Evolutionary conservation across 139 green algal genomes (phyloP).

Genomic region (Micractinium sp.): DNA sequence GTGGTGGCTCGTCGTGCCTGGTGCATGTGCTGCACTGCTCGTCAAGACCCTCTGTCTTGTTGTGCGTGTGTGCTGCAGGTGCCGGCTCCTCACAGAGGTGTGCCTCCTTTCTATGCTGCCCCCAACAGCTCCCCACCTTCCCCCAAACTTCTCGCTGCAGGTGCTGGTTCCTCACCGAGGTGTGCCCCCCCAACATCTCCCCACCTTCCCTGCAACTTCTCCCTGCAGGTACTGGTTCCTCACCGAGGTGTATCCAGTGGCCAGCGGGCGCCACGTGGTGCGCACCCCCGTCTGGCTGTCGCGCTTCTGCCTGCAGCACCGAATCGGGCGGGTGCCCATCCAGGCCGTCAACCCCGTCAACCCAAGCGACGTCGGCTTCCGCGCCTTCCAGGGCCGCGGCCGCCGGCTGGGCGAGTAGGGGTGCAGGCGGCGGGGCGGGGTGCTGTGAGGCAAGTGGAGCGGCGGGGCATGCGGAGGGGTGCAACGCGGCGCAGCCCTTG

Average conservation of each 20-base stretch:
- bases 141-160: not conserved
- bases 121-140: not conserved
- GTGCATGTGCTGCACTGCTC: not conserved
- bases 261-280: slow-evolving; percentile 36
- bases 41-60: not conserved
- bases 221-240: slow-evolving; percentile 31
- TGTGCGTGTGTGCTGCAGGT: not conserved
- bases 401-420: slow-evolving; percentile 45
- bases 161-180: slow-evolving; percentile 37
- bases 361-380: slow-evolving; percentile 37
- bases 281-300: slow-evolving; percentile 51
- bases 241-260: slow-evolving; percentile 54
- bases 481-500: too few species aligned
- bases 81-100: slow-evolving; percentile 41
- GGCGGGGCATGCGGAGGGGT: too few species aligned
- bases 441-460: not conserved
- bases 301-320: slow-evolving; percentile 17
- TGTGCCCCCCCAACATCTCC: slow-evolving; percentile 53
- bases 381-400: slow-evolving; percentile 49
- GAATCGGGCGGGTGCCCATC: slow-evolving; percentile 30
- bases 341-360: slow-evolving; percentile 22
- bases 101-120: not conserved
- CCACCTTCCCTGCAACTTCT: not conserved
- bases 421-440: not conserved
- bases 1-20: not conserved